A percentile compares a stretch with the other conserved stretches of the same genome.
These are phyloP conservation scores for Yarrowia sp. DNA, from an alignment of 805 yeast genomes.

Conservation along the genomic window DNA sequence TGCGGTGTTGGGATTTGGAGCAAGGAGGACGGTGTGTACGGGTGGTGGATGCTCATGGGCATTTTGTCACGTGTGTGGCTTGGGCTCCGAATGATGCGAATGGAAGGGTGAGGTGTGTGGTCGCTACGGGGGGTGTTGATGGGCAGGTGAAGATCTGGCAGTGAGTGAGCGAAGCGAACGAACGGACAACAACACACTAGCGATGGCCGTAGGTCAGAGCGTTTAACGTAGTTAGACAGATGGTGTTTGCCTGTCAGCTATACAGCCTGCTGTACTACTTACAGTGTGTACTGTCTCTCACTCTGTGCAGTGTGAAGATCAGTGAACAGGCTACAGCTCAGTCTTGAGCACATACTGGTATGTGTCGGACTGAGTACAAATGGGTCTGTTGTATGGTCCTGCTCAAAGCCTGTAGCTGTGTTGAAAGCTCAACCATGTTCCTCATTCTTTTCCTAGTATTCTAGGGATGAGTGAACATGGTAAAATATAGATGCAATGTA, in stretches of 20 bases:
- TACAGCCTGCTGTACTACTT: no score
- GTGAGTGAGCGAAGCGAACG: no score
- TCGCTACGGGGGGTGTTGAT: constrained; percentile 66
- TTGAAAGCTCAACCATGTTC: neutral
- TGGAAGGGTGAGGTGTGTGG: constrained; percentile 55
- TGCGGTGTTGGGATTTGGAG: constrained; percentile 74
- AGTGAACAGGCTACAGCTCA: neutral
- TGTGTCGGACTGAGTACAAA: no score
- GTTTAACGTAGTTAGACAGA: neutral
- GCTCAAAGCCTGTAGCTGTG: no score
- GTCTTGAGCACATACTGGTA: no score
- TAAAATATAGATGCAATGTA: neutral
- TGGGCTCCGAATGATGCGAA: constrained; percentile 42
- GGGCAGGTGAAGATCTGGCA: constrained; percentile 56
- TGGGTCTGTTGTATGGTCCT: no score
- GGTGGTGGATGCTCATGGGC: constrained; percentile 62
- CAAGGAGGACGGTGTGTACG: constrained; percentile 47
- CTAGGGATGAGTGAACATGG: neutral
- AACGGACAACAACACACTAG: no score
- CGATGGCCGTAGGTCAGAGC: neutral
- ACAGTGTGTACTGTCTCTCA: no score
- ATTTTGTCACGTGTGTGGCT: constrained; percentile 63
- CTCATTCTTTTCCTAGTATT: neutral
- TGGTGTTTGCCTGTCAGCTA: no score
- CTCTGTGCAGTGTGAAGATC: no score